Percentiles rank a stretch among this genome's conserved stretches.
Evolutionary conservation across 495 filamentous ascomycete genomes (phyloP).

Genomic region (Penicillium tannophilum): DNA sequence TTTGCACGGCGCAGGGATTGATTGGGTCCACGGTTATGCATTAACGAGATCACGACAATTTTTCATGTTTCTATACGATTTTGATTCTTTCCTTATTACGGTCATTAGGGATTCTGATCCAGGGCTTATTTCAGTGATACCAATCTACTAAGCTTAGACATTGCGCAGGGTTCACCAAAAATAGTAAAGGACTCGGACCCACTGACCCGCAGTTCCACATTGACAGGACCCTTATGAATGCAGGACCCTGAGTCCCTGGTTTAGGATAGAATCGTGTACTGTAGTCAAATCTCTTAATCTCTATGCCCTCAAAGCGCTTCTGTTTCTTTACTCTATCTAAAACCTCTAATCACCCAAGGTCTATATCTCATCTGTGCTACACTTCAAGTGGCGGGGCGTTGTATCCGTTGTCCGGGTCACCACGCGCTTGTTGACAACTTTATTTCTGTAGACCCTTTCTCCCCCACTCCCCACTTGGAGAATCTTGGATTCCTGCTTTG

Average conservation of each 20-base stretch:
- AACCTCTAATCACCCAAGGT: neutral
- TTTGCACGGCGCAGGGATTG: slow-evolving; percentile 15
- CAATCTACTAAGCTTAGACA: neutral
- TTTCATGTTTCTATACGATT: neutral
- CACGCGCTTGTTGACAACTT: slow-evolving; percentile 24
- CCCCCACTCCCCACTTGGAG: neutral
- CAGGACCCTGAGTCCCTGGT: slow-evolving; percentile 1
- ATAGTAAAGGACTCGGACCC: slow-evolving; percentile 8
- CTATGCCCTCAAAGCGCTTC: neutral
- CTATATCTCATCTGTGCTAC: neutral
- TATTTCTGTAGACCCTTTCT: neutral
- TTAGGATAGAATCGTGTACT: neutral
- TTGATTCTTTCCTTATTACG: neutral
- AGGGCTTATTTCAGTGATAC: neutral
- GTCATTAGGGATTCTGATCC: neutral
- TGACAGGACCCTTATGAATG: slow-evolving; percentile 16
- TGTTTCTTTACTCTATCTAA: neutral
- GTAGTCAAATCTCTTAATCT: no score
- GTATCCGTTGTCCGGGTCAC: slow-evolving; percentile 24
- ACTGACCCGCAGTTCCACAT: slow-evolving; percentile 9
- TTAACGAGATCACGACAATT: slow-evolving; percentile 9
- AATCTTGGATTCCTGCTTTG: neutral
- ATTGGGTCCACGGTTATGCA: slow-evolving; percentile 3
- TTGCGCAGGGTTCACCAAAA: slow-evolving; percentile 2
- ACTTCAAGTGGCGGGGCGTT: neutral